Base-by-base conservation (phyloP, 2,329 filamentous ascomycete species). In the Aureobasidium mangrovei region DNA sequence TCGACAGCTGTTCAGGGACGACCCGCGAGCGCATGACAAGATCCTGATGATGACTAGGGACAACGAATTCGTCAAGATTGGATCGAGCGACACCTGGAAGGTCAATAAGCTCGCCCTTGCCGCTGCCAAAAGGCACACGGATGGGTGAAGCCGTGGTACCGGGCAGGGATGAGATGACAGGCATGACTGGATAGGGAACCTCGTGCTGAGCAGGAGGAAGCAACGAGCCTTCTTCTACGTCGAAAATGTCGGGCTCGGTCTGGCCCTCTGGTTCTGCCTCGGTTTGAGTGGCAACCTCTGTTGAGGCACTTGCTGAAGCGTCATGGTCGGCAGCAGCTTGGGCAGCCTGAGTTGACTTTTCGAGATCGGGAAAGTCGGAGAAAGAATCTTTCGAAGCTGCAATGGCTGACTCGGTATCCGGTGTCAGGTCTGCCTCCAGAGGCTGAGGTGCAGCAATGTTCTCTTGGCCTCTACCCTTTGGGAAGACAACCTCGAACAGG, bases 91-190 rank as follows among this genome's bases (percentile, higher is more conserved):
- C 74, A 0, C 93, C 93, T 0, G 93, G 93, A 10, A 98, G 77
- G 66, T 98, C 93, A 62, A 98, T 88, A 33, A 98, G 77, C 68
- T 98, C 94, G 54, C 93, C 93, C 63, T 82, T 86, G 27, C 87
- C 86, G 57, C 82, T 82, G 43, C 91, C 91, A 65, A 93, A 98
- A 0, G 90, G 89, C 18, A 97, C 82, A 29, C 93, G 85, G 61
- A 98, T 97, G 0, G 93, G 93, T 0, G 90, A 95, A 2, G 91
- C 93, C 1, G 93, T 98, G 0, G 93, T 98, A 7, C 94, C 93
- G 0, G 93, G 88, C 2, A 96, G 77, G 4, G 87, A 80, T 0
- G 90, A 95, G 1, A 95, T 86, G 8, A 94, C 72, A 1, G 91
- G 91, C 79, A 97, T 91, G 12, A 82, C 74, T 4, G 91, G 91